Evolutionary conservation across 2,329 filamentous ascomycete species (phyloP).

Genomic region (Plectosphaerella plurivora): DNA sequence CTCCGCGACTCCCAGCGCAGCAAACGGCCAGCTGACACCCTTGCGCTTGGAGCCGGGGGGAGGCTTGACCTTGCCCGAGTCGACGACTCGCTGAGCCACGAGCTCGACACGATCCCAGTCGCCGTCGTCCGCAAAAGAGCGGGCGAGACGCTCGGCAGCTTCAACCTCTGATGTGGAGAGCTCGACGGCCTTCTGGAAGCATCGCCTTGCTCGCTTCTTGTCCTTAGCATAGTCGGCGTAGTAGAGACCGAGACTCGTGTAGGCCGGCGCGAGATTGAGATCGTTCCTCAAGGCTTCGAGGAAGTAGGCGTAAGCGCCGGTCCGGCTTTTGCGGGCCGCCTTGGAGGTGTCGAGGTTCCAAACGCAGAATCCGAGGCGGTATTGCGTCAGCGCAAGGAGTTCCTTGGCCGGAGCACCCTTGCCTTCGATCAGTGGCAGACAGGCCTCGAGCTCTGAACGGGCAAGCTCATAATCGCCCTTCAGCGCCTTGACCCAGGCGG

Average conservation of each 20-base stretch:
- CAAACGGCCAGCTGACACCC: slow-evolving; percentile 93
- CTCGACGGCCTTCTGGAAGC: slow-evolving; percentile 95
- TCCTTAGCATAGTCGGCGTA: slow-evolving; percentile 90
- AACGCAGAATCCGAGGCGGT: slow-evolving; percentile 79
- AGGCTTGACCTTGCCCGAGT: slow-evolving; percentile 89
- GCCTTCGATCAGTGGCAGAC: slow-evolving; percentile 61
- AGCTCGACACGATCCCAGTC: slow-evolving; percentile 98
- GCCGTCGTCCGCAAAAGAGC: slow-evolving; percentile 79
- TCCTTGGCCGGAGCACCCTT: slow-evolving; percentile 56
- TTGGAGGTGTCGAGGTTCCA: slow-evolving; percentile 79
- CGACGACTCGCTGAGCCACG: slow-evolving; percentile 82
- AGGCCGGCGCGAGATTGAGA: slow-evolving; percentile 82
- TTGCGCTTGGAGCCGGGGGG: slow-evolving; percentile 90
- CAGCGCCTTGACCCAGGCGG: slow-evolving; percentile 87
- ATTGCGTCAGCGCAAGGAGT: slow-evolving; percentile 79
- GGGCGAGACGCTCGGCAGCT: slow-evolving; percentile 82
- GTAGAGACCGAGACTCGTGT: slow-evolving; percentile 85
- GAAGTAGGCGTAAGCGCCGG: slow-evolving; percentile 79
- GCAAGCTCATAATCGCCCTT: slow-evolving; percentile 70
- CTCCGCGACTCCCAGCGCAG: slow-evolving; percentile 88
- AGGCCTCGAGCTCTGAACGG: slow-evolving; percentile 64
- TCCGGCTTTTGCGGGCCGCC: slow-evolving; percentile 71
- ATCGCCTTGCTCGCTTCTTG: slow-evolving; percentile 79
- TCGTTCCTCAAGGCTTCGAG: slow-evolving; percentile 81
- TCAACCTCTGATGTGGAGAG: slow-evolving; percentile 81